Percentiles rank a stretch among this genome's conserved stretches.
phyloP scores from a whole-genome alignment of 192 early-diverging fungal species.

The Lobulomyces angularis region DNA sequence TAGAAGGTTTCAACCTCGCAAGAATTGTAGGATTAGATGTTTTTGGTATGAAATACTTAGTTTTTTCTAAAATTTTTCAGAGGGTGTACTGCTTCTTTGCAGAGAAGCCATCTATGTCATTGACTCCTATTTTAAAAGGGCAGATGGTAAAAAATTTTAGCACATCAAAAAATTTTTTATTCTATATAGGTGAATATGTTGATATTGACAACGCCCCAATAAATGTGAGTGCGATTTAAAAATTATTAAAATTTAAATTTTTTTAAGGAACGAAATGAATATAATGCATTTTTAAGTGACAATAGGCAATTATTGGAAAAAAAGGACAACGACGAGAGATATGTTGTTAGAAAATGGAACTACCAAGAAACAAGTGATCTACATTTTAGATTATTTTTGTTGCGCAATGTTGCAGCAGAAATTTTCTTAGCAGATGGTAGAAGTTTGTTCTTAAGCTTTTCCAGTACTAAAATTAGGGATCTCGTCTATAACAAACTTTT shows the following conservation, averaged over 20 bases:
- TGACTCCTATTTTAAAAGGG: conserved; percentile 52
- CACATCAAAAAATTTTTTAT: conserved; percentile 12
- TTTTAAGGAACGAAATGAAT: conserved; percentile 10
- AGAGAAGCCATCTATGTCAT: conserved; percentile 61
- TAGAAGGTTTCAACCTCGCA: conserved; percentile 59
- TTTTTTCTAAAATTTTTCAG: conserved; percentile 13
- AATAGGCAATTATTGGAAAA: conserved; percentile 7
- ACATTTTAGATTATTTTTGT: conserved; percentile 47
- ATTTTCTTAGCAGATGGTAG: conserved; percentile 60
- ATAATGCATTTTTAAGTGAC: conserved; percentile 5
- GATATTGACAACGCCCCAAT: conserved; percentile 30
- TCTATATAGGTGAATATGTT: conserved; percentile 37
- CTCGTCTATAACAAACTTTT: conserved; percentile 48
- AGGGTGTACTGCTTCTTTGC: conserved; percentile 55
- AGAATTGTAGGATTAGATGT: conserved; percentile 56
- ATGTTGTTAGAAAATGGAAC: not conserved
- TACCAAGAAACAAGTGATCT: conserved; percentile 31
- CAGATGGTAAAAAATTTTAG: too few relatives aligned
- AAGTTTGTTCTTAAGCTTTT: conserved; percentile 54
- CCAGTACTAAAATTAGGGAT: conserved; percentile 44
- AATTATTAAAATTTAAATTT: conserved; percentile 2
- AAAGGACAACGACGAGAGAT: conserved; percentile 4
- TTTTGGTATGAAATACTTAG: conserved; percentile 27
- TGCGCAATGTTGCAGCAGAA: conserved; percentile 63
- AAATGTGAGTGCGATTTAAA: not conserved